Base-by-base conservation (phyloP, 129 eudicot genomes). In the Chrysanthemum seticuspe region DNA sequence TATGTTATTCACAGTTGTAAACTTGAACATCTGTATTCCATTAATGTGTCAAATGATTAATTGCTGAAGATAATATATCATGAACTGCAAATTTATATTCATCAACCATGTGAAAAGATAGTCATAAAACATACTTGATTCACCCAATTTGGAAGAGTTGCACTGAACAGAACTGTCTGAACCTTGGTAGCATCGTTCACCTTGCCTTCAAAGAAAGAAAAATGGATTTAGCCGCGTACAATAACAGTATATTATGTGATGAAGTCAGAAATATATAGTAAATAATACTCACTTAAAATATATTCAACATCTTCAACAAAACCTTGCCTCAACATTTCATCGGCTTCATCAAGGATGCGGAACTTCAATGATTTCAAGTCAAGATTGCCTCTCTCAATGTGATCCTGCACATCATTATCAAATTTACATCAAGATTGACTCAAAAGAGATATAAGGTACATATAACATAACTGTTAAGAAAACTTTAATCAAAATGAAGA, bases 271-370 rank as follows among this genome's bases (percentile, higher is more conserved):
- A 31, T 13, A 14, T 13, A 7, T 12, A 13, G 4, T 0, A 45
- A 31, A 31, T 10, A 62, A 21, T 12, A 53, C 18, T 21, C 82
- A 86, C 98, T 97, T 61, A 95, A 73, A 53, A 90, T 95, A 27
- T 90, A 85, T 77, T 95, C 99, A 76, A 95, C 99, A 69, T 95
- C 99, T 62, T 95, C 99, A 80, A 95, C 99, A 74, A 95, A 95
- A 65, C 99, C 99, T 84, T 90, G 90, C 63, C 85, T 88, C 76
- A 95, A 74, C 99, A 95, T 95, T 81, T 95, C 99, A 84, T 95
- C 99, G 67, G 97, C 96, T 82, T 95, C 99, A 70, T 95, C 99
- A 49, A 95, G 97, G 54, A 95, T 96, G 31, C 99, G 94, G 56
- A 95, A 95, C 65, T 85, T 89, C 76, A 95, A 74, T 13, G 91